Conservation (phyloP, 2,329 filamentous ascomycete species). For the Fusarium graminum region DNA sequence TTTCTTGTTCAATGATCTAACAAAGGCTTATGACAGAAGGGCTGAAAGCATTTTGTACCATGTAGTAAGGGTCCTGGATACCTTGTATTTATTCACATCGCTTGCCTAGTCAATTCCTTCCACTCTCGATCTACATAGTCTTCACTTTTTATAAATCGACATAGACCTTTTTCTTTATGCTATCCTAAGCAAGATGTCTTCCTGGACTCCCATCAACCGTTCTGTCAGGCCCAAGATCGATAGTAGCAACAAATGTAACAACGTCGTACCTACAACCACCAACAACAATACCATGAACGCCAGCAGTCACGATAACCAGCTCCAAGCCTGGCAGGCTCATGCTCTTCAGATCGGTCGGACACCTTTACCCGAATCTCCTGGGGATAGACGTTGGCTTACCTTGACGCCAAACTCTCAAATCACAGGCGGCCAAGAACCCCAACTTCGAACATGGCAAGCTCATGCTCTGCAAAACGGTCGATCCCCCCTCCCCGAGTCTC, state of each 20-base stretch:
- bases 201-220: background rate
- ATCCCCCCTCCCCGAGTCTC: slow-evolving; percentile 11
- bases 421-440: rapidly evolving
- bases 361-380: slow-evolving; percentile 14
- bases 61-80: too few relatives aligned
- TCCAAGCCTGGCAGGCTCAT: slow-evolving; percentile 13
- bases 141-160: background rate
- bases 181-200: background rate
- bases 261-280: background rate
- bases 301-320: background rate
- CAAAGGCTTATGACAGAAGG: too few relatives aligned
- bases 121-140: background rate
- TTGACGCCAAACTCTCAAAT: too few relatives aligned
- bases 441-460: slow-evolving; percentile 16
- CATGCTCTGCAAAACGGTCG: slow-evolving; percentile 7
- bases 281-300: background rate
- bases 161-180: background rate
- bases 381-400: slow-evolving; percentile 7
- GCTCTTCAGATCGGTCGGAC: slow-evolving; percentile 10
- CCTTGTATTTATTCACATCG: too few relatives aligned
- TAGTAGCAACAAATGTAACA: background rate
- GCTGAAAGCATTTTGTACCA: too few relatives aligned
- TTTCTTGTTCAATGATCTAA: too few relatives aligned
- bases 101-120: background rate
- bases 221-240: background rate